Base-by-base conservation (phyloP, 768 basidiomycete genomes). In the Lentinula guzmanii region DNA sequence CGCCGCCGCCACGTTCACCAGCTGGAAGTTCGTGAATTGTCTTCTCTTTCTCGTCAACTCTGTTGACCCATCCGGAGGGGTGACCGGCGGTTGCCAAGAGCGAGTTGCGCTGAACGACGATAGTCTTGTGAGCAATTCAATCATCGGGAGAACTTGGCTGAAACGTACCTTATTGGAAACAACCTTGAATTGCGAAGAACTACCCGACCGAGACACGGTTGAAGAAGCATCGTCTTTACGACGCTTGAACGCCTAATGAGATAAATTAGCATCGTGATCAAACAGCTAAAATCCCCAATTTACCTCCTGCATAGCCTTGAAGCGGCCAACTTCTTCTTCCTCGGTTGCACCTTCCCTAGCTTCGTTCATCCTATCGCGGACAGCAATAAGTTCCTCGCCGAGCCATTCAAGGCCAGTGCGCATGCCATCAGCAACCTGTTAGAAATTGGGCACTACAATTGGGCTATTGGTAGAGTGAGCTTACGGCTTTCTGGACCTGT, bases 341-440 rank as follows among this genome's bases (percentile, higher is more conserved):
- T 61, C 60, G 3, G 18, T 48, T 1, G 52, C 56, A 8, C 69
- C 69, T 33, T 70, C 70, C 70, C 80, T 81, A 54, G 82, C 91
- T 65, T 84, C 83, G 52, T 85, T 80, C 85, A 93, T 86, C 41
- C 84, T 78, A 62, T 92, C 87, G n/a, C 91, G 78, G 50, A 98
- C 92, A n/a, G 82, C 80, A 24, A 93, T 89, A 18, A 98, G 83
- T 75, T 95, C 93, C 15, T 89, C 90, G 67, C 98, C 94, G 45
- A 94, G 77, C 65, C 94, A 91, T 72, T 93, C 93, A 63, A 98
- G 75, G 0, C 86, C 93, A 15, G 91, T 91, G 50, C 77, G 81
- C 59, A 98, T 84, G 3, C 86, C 86, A 58, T 86, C 87, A 70
- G 82, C 76, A 67, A 89, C 79, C 66, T 86, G 71, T n/a, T 13